Percentiles rank a stretch among this genome's conserved stretches.
Conservation (phyloP, 768 basidiomycete species). For the Phanerochaete carnosa region DNA sequence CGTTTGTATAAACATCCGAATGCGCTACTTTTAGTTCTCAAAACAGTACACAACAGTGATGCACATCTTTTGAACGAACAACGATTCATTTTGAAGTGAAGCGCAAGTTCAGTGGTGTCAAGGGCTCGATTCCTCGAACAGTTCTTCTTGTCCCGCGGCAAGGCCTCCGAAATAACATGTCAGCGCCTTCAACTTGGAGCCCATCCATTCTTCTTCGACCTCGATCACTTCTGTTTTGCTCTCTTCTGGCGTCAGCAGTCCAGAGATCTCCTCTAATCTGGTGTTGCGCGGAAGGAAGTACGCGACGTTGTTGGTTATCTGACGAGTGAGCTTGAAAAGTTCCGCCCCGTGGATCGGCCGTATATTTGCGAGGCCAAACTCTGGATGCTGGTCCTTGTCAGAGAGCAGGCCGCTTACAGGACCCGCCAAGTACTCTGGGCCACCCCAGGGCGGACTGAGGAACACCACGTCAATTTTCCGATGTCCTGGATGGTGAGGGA, state of each 20-base stretch:
- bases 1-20: background rate
- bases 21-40: too few relatives aligned
- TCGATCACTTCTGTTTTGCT: constrained; percentile 60
- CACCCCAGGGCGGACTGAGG: constrained; percentile 95
- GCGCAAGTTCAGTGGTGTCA: background rate
- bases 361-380: constrained; percentile 70
- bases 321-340: constrained; percentile 70
- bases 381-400: constrained; percentile 36
- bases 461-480: constrained; percentile 86
- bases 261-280: constrained; percentile 66
- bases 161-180: constrained; percentile 94
- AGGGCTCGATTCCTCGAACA: constrained; percentile 32
- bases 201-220: constrained; percentile 97
- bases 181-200: constrained; percentile 86
- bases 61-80: too few relatives aligned
- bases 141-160: constrained; percentile 58
- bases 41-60: too few relatives aligned
- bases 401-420: background rate
- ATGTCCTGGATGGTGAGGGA: constrained; percentile 5
- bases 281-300: constrained; percentile 88
- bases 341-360: constrained; percentile 80
- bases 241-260: constrained; percentile 30
- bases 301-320: constrained; percentile 79
- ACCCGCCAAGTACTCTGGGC: constrained; percentile 59
- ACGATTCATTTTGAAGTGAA: background rate